These are phyloP conservation scores for Rhinocladiella similis DNA, from an alignment of 2,329 filamentous ascomycete species.

Conservation along the genomic window DNA sequence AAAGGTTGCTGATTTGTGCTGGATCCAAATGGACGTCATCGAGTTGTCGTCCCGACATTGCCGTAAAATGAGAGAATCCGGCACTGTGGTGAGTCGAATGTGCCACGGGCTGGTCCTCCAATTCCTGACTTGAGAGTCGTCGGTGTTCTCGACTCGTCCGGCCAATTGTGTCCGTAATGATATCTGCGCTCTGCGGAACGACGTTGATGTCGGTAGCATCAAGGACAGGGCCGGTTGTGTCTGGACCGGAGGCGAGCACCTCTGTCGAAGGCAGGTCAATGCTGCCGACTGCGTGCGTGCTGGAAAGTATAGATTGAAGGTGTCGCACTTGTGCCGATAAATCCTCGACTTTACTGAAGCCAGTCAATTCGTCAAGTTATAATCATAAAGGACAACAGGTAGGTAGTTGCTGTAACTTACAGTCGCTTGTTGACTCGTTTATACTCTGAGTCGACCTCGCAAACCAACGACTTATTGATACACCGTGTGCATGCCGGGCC, in stretches of 20 bases:
- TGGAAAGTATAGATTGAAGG: conserved; percentile 5
- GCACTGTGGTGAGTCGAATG: not conserved
- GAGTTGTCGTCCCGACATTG: not conserved
- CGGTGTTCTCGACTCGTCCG: no score
- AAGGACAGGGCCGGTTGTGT: no score
- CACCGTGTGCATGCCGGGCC: conserved; percentile 5
- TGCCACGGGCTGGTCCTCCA: no score
- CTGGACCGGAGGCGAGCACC: no score
- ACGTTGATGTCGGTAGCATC: no score
- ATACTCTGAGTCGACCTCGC: conserved; percentile 10
- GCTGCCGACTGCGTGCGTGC: not conserved
- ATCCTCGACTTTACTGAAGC: conserved; percentile 6
- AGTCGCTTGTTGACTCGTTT: conserved; percentile 14
- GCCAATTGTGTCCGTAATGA: no score
- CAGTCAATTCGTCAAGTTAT: not conserved
- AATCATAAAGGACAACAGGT: not conserved
- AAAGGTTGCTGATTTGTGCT: conserved; percentile 8
- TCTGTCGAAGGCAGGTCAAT: not conserved
- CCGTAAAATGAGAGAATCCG: not conserved
- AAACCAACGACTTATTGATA: conserved; percentile 1
- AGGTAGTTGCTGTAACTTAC: not conserved
- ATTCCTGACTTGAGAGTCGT: no score
- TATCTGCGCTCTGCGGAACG: no score
- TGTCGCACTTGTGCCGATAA: conserved; percentile 8
- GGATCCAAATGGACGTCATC: not conserved